Base-by-base conservation (phyloP, 1,284 basidiomycete genomes). In the Malassezia equina region DNA sequence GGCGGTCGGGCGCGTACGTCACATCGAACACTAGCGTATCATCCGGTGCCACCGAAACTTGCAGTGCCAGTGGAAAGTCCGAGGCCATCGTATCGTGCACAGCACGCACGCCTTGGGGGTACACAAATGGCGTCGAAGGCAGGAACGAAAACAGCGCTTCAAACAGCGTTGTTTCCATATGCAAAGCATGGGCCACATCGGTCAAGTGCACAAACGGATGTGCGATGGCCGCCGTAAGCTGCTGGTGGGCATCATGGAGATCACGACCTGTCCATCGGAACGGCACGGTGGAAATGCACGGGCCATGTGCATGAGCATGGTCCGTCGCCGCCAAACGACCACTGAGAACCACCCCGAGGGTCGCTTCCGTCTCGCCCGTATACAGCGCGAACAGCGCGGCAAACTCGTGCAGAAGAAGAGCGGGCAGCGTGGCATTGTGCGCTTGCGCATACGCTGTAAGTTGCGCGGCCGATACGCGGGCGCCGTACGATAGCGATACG, bases 261-360 rank as follows among this genome's bases (percentile, higher is more conserved):
- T 33, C 33, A 8, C 24, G 17, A 2, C 58, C 52, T 11, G 31
- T 25, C 49, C 59, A 43, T 5, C 64, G 59, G 42, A 72, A 62
- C 2, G 69, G 69, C 19, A 69, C 64, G 9, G 67, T 68, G 2
- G 66, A 68, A 13, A 69, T 58, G 40, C 65, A 66, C 17, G 70
- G 70, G 15, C 70, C 70, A 32, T 71, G 70, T 8, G 69, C 55
- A 3, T 51, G 24, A 15, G 61, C 64, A 36, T 64, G 53, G 6
- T 39, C 44, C 5, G 60, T 59, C 3, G 61, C 50, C 1, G 55
- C 46, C 29, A 65, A 39, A 27, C 68, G 61, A 5, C 70, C 70
- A 9, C 61, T 60, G 7, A 71, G 57, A 1, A 73, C 70, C 5
- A 73, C 58, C 11, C 70, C 70, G 4, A 73, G 47, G 1, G 60